phyloP scores from a whole-genome alignment of 345 rosid genomes.

The Hirschfeldia incana region DNA sequence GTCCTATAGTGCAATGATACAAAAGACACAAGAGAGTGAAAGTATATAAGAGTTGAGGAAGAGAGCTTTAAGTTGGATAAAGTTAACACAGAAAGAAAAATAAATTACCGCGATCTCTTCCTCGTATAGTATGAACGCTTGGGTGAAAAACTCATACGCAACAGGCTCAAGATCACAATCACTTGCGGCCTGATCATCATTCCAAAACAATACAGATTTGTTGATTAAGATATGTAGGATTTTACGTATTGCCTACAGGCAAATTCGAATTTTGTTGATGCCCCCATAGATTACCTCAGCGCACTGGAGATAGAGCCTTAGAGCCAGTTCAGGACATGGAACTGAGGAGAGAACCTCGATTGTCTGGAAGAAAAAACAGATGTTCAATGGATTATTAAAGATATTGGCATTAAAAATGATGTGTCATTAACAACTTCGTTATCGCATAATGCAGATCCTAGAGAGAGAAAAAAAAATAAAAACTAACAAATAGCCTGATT shows the following conservation, averaged over 20 bases:
- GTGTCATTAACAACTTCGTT: not conserved
- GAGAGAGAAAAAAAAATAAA: not conserved
- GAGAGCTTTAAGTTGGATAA: not conserved
- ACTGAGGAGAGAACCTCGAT: conserved; percentile 67
- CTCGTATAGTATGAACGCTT: conserved; percentile 78
- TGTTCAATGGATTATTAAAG: not conserved
- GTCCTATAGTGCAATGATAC: conserved; percentile 50
- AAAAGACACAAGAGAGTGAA: not conserved
- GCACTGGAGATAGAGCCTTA: conserved; percentile 78
- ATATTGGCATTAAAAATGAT: not conserved
- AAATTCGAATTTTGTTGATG: not conserved
- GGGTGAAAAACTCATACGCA: conserved; percentile 86
- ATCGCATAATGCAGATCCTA: not conserved
- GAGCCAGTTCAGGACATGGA: conserved; percentile 81
- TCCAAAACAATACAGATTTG: conserved; percentile 2
- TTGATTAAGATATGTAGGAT: not conserved
- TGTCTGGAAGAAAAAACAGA: conserved; percentile 47
- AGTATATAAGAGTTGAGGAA: not conserved
- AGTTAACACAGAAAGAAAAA: conserved; percentile 12
- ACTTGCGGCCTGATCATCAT: conserved; percentile 70
- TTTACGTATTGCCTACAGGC: conserved; percentile 1
- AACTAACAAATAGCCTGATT: not conserved
- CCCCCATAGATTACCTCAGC: conserved; percentile 67
- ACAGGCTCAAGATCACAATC: conserved; percentile 77
- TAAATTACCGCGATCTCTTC: conserved; percentile 78